Percentiles rank a stretch among this genome's conserved stretches.
phyloP scores from a whole-genome alignment of 2,329 filamentous ascomycete genomes.

The Lojkania enalia region DNA sequence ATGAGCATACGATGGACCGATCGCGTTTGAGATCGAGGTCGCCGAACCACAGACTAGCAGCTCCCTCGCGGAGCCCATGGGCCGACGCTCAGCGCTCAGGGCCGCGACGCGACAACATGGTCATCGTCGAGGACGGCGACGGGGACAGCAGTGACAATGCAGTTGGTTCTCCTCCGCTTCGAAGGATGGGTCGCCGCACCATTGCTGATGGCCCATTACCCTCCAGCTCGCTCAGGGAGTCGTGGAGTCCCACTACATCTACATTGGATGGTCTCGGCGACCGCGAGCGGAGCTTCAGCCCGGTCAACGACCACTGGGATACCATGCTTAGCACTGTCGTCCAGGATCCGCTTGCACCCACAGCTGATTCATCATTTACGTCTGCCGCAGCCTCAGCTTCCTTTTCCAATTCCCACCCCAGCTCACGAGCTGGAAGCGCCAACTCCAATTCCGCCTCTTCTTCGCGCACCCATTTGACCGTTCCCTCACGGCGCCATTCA shows the following conservation, averaged over 20 bases:
- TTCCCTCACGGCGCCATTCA: slow-evolving; percentile 45
- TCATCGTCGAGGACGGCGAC: slow-evolving; percentile 22
- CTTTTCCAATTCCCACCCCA: slow-evolving; percentile 44
- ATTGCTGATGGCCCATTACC: slow-evolving; percentile 43
- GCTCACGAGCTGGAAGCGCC: slow-evolving; percentile 52
- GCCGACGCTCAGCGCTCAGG: not conserved
- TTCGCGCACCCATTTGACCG: slow-evolving; percentile 44
- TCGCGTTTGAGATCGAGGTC: slow-evolving; percentile 12
- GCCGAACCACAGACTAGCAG: slow-evolving; percentile 14
- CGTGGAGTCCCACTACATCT: slow-evolving; percentile 41
- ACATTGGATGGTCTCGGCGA: slow-evolving; percentile 77
- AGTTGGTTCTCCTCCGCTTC: slow-evolving; percentile 41
- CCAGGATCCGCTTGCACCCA: slow-evolving; percentile 79
- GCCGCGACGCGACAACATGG: slow-evolving; percentile 1
- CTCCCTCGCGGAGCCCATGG: slow-evolving; percentile 20
- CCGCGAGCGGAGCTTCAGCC: slow-evolving; percentile 79
- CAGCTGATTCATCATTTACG: slow-evolving; percentile 79
- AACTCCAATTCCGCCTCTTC: slow-evolving; percentile 48
- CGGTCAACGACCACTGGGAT: slow-evolving; percentile 70
- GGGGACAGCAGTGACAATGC: slow-evolving; percentile 30
- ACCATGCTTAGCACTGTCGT: slow-evolving; percentile 78
- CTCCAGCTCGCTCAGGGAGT: slow-evolving; percentile 42
- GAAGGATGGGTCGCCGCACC: slow-evolving; percentile 43
- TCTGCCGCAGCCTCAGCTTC: slow-evolving; percentile 63
- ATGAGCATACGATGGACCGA: slow-evolving; percentile 7